A percentile compares a stretch with the other conserved stretches of the same genome.
phyloP scores from a whole-genome alignment of 2,329 filamentous ascomycete species.

The Epicoccum sorghinum region DNA sequence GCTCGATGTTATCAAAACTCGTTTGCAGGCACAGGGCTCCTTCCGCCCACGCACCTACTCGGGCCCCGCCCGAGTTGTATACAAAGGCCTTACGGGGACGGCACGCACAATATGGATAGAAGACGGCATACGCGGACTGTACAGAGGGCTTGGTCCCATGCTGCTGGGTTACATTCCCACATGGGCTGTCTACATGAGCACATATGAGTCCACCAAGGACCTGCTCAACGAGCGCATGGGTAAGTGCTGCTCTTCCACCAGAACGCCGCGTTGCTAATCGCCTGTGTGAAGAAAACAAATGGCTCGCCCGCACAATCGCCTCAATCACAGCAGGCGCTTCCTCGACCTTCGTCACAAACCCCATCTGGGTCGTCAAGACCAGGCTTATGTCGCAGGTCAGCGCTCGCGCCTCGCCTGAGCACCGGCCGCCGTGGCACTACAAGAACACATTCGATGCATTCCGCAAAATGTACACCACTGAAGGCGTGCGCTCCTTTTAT shows the following conservation, averaged over 20 bases:
- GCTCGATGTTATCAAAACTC: conserved; percentile 98
- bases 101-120: conserved; percentile 83
- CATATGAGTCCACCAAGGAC: conserved; percentile 88
- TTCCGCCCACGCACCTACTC: conserved; percentile 65
- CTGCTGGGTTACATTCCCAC: conserved; percentile 94
- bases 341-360: conserved; percentile 93
- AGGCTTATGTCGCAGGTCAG: conserved; percentile 93
- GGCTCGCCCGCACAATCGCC: conserved; percentile 83
- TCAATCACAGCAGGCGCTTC: conserved; percentile 89
- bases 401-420: conserved; percentile 58
- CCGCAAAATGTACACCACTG: conserved; percentile 91
- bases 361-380: conserved; percentile 99
- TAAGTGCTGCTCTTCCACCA: conserved; percentile 24
- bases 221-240: conserved; percentile 70
- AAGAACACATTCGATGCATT: conserved; percentile 87
- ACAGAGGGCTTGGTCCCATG: conserved; percentile 91
- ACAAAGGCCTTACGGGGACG: conserved; percentile 86
- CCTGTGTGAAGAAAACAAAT: conserved; percentile 65
- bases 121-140: conserved; percentile 88
- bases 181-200: conserved; percentile 97
- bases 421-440: conserved; percentile 87
- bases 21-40: conserved; percentile 91
- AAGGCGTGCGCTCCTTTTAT: conserved; percentile 91
- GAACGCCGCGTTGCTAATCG: conserved; percentile 16
- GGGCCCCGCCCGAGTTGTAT: conserved; percentile 63